A percentile compares a stretch with the other conserved stretches of the same genome.
phyloP scores from a whole-genome alignment of 106 monocot genomes.

The Dendrobium chrysotoxum region DNA sequence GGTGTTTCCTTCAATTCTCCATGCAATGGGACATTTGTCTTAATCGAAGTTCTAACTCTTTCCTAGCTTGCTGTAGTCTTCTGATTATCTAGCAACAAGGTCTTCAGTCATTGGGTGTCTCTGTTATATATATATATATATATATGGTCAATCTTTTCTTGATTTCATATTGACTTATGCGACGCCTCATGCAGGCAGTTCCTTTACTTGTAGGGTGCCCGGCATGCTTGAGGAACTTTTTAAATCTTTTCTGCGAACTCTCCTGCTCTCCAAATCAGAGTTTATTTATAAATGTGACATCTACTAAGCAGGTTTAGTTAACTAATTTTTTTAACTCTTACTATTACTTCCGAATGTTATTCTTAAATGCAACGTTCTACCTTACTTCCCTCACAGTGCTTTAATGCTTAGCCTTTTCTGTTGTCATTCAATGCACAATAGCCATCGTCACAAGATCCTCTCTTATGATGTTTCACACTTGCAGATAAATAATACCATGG shows the following conservation, averaged over 20 bases:
- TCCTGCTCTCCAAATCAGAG: constrained; percentile 97
- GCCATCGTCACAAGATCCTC: not conserved
- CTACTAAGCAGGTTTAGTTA: constrained; percentile 45
- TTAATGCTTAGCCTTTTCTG: not conserved
- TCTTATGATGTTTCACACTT: not conserved
- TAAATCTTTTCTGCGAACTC: constrained; percentile 92
- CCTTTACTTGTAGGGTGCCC: constrained; percentile 98
- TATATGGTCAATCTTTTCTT: not conserved
- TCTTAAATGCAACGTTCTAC: not conserved
- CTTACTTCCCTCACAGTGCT: not conserved
- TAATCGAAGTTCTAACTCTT: not conserved
- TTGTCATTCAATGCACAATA: not conserved
- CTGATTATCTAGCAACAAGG: not conserved
- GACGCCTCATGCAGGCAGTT: constrained; percentile 60
- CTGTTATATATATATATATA: not conserved
- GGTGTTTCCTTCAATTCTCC: not conserved
- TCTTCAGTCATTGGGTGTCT: not conserved
- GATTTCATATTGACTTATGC: constrained; percentile 5
- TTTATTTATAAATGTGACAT: constrained; percentile 93
- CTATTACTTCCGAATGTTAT: not conserved
- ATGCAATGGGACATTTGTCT: not conserved
- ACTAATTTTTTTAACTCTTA: not conserved
- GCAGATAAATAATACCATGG: constrained; percentile 61
- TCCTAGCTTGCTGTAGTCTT: not conserved
- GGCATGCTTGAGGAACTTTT: constrained; percentile 97